Evolutionary conservation across 805 yeast genomes (phyloP).

Genomic region (Metschnikowia kofuensis): DNA sequence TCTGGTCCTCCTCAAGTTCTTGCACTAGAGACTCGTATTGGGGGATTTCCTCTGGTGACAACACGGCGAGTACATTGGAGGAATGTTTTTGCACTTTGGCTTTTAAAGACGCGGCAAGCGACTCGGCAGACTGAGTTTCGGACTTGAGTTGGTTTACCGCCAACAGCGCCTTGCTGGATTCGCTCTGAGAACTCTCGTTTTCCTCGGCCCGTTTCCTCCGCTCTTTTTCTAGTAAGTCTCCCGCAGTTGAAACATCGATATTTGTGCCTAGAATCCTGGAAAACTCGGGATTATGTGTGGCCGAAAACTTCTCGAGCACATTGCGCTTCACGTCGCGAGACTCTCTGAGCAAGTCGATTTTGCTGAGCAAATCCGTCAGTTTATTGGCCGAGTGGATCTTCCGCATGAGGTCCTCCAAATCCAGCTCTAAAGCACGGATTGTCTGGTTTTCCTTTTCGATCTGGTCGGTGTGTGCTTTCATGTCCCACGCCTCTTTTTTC

Average conservation of each 20-base stretch:
- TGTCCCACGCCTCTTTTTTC: slow-evolving; percentile 18
- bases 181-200: neutral
- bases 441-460: slow-evolving; percentile 38
- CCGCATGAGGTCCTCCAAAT: slow-evolving; percentile 50
- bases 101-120: neutral
- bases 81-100: slow-evolving; percentile 5
- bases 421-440: slow-evolving; percentile 29
- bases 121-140: no score
- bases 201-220: neutral
- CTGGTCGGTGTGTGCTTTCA: slow-evolving; percentile 28
- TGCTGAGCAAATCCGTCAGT: slow-evolving; percentile 59
- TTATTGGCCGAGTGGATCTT: slow-evolving; percentile 51
- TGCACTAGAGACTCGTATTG: slow-evolving; percentile 49
- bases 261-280: slow-evolving; percentile 14
- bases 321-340: slow-evolving; percentile 30
- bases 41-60: slow-evolving; percentile 39
- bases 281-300: slow-evolving; percentile 22
- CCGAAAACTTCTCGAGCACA: slow-evolving; percentile 27
- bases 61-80: slow-evolving; percentile 21
- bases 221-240: slow-evolving; percentile 8
- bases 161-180: no score
- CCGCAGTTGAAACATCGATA: slow-evolving; percentile 16
- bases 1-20: slow-evolving; percentile 61
- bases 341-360: slow-evolving; percentile 44
- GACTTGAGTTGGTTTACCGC: no score